These are phyloP conservation scores for Aspergillus unguis DNA, from an alignment of 2,329 filamentous ascomycete genomes.

Conservation along the genomic window DNA sequence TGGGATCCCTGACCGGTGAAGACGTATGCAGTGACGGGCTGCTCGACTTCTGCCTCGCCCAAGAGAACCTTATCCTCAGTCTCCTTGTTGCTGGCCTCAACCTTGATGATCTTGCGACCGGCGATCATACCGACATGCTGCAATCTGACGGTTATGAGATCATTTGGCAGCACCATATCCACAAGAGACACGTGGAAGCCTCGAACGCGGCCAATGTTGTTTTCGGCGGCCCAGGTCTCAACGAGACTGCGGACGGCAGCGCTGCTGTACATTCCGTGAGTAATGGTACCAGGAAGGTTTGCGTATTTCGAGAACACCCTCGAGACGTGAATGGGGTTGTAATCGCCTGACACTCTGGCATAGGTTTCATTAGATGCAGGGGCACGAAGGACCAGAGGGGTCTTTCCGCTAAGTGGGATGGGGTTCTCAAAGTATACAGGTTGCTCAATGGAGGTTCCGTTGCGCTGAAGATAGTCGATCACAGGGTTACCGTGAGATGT, in stretches of 20 bases:
- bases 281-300: conserved; percentile 93
- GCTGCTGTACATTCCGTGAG: conserved; percentile 99
- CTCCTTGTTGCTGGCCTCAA: conserved; percentile 92
- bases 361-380: conserved; percentile 97
- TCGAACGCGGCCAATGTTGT: conserved; percentile 93
- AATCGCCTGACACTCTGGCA: conserved; percentile 94
- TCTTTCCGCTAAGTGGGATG: conserved; percentile 91
- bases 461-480: conserved; percentile 88
- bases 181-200: conserved; percentile 96
- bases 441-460: conserved; percentile 90
- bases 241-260: conserved; percentile 92
- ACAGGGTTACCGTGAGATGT: conserved; percentile 94
- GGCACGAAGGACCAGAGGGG: conserved; percentile 80
- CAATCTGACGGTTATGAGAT: conserved; percentile 89
- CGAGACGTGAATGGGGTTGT: conserved; percentile 98
- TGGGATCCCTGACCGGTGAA: conserved; percentile 98
- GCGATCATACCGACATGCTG: conserved; percentile 97
- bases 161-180: conserved; percentile 98
- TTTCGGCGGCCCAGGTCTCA: conserved; percentile 98
- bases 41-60: conserved; percentile 95
- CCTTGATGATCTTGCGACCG: conserved; percentile 98
- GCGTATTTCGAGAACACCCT: conserved; percentile 95
- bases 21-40: conserved; percentile 93
- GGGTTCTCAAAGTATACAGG: conserved; percentile 96
- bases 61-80: conserved; percentile 94